Evolutionary conservation across 495 filamentous ascomycete species (phyloP).

Genomic region (Penicillium macrosclerotiorum): DNA sequence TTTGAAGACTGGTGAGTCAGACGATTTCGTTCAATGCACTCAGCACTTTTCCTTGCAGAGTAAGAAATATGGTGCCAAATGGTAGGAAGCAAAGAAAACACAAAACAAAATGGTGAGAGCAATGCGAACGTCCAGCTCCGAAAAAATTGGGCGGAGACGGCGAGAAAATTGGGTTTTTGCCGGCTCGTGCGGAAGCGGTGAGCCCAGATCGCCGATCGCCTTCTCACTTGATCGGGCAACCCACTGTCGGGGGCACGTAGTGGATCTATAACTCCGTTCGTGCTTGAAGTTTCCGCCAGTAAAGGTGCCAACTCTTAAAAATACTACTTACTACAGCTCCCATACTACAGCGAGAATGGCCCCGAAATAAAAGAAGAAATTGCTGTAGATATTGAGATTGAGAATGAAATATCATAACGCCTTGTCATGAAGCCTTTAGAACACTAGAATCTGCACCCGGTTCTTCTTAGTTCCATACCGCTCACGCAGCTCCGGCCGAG

Average conservation of each 20-base stretch:
- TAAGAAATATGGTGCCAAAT: too few species aligned
- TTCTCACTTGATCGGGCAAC: constrained; percentile 6
- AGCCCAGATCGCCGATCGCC: constrained; percentile 2
- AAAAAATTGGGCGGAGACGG: constrained; percentile 32
- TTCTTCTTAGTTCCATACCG: constrained; percentile 53
- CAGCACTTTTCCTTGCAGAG: too few species aligned
- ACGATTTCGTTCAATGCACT: too few species aligned
- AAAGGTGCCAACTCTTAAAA: too few species aligned
- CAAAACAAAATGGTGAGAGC: constrained; percentile 3
- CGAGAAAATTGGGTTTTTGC: constrained; percentile 28
- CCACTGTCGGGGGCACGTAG: neutral
- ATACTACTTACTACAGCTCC: too few species aligned
- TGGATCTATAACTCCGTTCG: too few species aligned
- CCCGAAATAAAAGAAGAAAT: neutral
- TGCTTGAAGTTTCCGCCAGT: too few species aligned
- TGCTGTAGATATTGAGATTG: neutral
- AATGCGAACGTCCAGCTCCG: constrained; percentile 11
- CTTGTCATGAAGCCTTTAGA: constrained; percentile 19
- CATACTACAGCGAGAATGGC: neutral
- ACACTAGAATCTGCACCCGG: constrained; percentile 39
- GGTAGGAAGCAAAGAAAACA: too few species aligned
- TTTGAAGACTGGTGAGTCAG: neutral
- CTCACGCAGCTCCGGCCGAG: constrained; percentile 63
- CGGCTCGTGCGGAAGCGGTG: constrained; percentile 18
- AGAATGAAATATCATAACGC: neutral